These are phyloP conservation scores for Saccharomyces kudriavzevii DNA, from an alignment of 805 yeast genomes.

Conservation along the genomic window DNA sequence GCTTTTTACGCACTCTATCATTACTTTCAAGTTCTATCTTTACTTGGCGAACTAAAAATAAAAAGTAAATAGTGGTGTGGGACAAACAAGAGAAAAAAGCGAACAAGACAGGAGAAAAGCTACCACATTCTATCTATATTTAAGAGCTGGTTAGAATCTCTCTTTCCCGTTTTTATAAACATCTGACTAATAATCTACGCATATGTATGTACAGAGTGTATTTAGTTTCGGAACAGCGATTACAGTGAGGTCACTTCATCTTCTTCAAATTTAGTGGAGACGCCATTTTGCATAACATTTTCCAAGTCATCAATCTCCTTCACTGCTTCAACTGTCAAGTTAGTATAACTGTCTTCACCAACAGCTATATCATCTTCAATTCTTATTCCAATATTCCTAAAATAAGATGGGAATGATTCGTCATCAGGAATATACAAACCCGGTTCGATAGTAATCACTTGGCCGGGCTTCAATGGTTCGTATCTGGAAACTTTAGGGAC, in stretches of 20 bases:
- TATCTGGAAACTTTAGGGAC: slow-evolving; percentile 56
- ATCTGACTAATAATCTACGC: neutral
- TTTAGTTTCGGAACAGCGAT: neutral
- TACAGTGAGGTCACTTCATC: slow-evolving; percentile 34
- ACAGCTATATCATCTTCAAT: slow-evolving; percentile 90
- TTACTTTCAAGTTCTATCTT: neutral
- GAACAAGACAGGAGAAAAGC: neutral
- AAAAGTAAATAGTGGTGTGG: neutral
- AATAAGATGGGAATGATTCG: slow-evolving; percentile 62
- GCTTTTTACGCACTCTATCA: neutral
- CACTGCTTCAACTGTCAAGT: slow-evolving; percentile 71
- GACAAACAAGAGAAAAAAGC: neutral
- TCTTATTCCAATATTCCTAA: slow-evolving; percentile 84
- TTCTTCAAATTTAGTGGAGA: slow-evolving; percentile 39
- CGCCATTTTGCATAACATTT: slow-evolving; percentile 51
- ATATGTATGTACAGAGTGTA: slow-evolving; percentile 1
- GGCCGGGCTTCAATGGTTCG: slow-evolving; percentile 50
- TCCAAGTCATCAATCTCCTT: slow-evolving; percentile 84
- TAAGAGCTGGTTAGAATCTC: neutral
- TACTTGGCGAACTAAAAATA: neutral
- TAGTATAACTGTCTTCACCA: slow-evolving; percentile 49
- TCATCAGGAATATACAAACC: slow-evolving; percentile 84
- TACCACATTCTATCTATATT: too few relatives aligned
- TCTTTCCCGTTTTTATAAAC: neutral
- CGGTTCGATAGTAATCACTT: slow-evolving; percentile 91